Percentiles rank a stretch among this genome's conserved stretches.
Conservation (phyloP, 1,139 yeast genomes). For the Hansenula lynferdii region DNA sequence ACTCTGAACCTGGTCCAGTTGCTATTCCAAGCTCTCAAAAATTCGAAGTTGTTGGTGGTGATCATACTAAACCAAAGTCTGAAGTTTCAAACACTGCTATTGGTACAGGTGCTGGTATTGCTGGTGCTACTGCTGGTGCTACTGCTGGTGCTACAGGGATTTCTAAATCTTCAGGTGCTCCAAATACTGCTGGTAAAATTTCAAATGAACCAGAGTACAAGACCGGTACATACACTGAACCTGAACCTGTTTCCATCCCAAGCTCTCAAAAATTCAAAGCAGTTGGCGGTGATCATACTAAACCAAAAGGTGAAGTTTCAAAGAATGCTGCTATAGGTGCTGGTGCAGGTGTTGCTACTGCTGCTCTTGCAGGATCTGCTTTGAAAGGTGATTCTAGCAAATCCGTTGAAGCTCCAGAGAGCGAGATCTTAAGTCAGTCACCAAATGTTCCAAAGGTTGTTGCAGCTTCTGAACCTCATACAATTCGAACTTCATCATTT, state of each 20-base stretch:
- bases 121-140: background rate
- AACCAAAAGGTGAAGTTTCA: background rate
- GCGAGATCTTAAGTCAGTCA: background rate
- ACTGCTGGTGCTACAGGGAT: too few species aligned
- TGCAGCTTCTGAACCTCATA: conserved; percentile 1
- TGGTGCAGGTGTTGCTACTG: background rate
- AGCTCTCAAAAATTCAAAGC: background rate
- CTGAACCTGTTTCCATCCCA: conserved; percentile 4
- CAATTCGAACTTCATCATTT: background rate
- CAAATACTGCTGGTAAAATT: background rate
- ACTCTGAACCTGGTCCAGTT: background rate
- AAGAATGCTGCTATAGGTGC: background rate
- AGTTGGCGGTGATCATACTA: background rate
- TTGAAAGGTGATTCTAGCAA: too few species aligned
- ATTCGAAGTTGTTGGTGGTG: background rate
- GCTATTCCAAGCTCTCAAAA: background rate
- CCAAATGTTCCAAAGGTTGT: conserved; percentile 1
- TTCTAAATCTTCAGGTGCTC: too few species aligned
- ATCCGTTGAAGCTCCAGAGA: too few species aligned
- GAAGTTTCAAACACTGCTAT: background rate
- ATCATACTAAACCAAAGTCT: background rate
- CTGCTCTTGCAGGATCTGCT: too few species aligned
- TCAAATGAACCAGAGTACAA: background rate
- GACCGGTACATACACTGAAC: conserved; percentile 6
- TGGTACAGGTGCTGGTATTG: background rate